These are phyloP conservation scores for Trichoderma erinaceum DNA, from an alignment of 495 filamentous ascomycete genomes.

Conservation along the genomic window DNA sequence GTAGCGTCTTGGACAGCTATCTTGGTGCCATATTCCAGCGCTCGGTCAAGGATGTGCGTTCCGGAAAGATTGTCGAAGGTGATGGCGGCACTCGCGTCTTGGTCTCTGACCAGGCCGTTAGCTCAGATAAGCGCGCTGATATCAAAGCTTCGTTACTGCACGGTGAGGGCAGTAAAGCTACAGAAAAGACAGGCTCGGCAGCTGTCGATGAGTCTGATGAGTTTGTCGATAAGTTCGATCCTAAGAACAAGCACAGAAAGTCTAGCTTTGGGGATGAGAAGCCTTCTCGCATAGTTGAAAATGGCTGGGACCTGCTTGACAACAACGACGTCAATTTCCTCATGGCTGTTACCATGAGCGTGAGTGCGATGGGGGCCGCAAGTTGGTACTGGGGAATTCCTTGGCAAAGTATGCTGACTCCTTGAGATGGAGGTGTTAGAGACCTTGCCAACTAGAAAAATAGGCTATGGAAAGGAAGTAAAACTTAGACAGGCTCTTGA, in stretches of 20 bases:
- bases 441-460: too few relatives aligned
- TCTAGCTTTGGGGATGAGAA: conserved; percentile 49
- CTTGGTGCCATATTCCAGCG: conserved; percentile 81
- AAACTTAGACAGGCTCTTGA: too few relatives aligned
- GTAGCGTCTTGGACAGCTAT: conserved; percentile 78
- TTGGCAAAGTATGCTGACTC: conserved; percentile 31
- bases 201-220: conserved; percentile 19
- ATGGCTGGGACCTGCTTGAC: conserved; percentile 70
- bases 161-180: conserved; percentile 21
- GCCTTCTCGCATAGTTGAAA: conserved; percentile 65
- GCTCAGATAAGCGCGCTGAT: conserved; percentile 26
- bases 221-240: conserved; percentile 34
- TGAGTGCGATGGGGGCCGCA: conserved; percentile 64
- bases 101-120: conserved; percentile 24
- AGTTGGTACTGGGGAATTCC: conserved; percentile 48
- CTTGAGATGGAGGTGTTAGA: conserved; percentile 10
- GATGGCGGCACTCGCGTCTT: conserved; percentile 73
- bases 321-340: conserved; percentile 92
- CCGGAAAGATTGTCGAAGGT: conserved; percentile 84
- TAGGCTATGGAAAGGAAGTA: too few relatives aligned
- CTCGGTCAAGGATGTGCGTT: conserved; percentile 76
- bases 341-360: conserved; percentile 78
- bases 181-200: not conserved
- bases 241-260: conserved; percentile 36
- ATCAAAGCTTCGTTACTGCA: conserved; percentile 29